phyloP scores from a whole-genome alignment of 2,329 filamentous ascomycete species.

The Colletotrichum somersetense region DNA sequence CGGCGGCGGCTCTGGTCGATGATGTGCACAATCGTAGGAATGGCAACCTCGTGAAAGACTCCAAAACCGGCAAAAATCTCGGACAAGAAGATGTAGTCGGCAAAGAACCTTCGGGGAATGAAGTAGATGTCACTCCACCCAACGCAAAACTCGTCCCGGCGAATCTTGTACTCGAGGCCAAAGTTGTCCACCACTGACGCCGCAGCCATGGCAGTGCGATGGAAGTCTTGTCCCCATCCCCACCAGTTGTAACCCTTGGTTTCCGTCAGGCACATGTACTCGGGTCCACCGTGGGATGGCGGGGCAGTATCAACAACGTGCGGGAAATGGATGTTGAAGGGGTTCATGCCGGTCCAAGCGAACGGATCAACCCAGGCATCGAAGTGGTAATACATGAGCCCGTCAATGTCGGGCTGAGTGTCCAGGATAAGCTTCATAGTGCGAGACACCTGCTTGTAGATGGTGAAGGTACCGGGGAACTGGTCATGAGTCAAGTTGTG shows the following conservation, averaged over 20 bases:
- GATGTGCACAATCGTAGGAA: slow-evolving; percentile 50
- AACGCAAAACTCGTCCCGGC: slow-evolving; percentile 47
- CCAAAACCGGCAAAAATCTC: slow-evolving; percentile 45
- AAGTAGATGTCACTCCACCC: slow-evolving; percentile 54
- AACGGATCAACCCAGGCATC: slow-evolving; percentile 52
- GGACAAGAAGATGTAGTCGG: slow-evolving; percentile 49
- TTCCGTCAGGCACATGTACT: slow-evolving; percentile 45
- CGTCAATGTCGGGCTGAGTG: slow-evolving; percentile 46
- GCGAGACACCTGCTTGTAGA: slow-evolving; percentile 46
- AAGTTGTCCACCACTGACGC: slow-evolving; percentile 41
- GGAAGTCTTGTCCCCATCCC: slow-evolving; percentile 43
- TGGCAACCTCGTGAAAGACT: slow-evolving; percentile 50
- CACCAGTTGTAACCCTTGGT: slow-evolving; percentile 44
- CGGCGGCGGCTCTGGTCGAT: slow-evolving; percentile 47
- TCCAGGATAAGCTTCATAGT: slow-evolving; percentile 51
- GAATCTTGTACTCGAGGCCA: slow-evolving; percentile 44
- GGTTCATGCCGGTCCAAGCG: slow-evolving; percentile 46
- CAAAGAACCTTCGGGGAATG: slow-evolving; percentile 50
- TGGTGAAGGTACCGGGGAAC: slow-evolving; percentile 43
- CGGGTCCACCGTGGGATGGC: slow-evolving; percentile 42
- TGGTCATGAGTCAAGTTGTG: slow-evolving; percentile 49
- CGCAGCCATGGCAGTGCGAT: slow-evolving; percentile 42
- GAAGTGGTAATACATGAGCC: slow-evolving; percentile 50
- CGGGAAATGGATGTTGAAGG: slow-evolving; percentile 48
- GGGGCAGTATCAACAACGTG: slow-evolving; percentile 41